These are phyloP conservation scores for Fraxinus sp. DNA, from an alignment of 305 asterid species.

Conservation along the genomic window DNA sequence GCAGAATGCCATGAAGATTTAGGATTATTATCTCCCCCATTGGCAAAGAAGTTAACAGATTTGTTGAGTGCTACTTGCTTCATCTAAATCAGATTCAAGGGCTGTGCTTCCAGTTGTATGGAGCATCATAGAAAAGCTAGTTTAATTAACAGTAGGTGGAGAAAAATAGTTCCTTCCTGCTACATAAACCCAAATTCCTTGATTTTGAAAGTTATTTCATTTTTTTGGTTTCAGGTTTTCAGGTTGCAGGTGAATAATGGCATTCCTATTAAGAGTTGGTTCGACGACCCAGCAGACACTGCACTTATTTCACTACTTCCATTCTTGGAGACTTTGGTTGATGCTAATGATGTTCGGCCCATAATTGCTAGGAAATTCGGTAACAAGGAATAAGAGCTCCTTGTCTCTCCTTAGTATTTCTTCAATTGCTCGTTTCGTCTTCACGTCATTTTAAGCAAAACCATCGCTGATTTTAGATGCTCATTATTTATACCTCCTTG, in stretches of 20 bases:
- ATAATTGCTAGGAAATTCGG: conserved; percentile 90
- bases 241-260: conserved; percentile 96
- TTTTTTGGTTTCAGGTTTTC: conserved; percentile 71
- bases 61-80: background rate
- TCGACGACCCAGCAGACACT: conserved; percentile 79
- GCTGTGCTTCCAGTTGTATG: background rate
- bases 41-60: background rate
- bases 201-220: conserved; percentile 19
- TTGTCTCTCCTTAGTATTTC: conserved; percentile 55
- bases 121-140: background rate
- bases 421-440: conserved; percentile 37
- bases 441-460: conserved; percentile 29
- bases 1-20: background rate
- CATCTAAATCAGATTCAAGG: background rate
- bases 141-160: background rate
- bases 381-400: conserved; percentile 94
- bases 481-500: conserved; percentile 44
- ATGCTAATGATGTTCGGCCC: conserved; percentile 90
- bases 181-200: conserved; percentile 15
- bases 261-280: conserved; percentile 97
- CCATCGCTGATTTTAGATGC: conserved; percentile 41
- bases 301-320: conserved; percentile 87
- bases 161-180: background rate
- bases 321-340: conserved; percentile 84
- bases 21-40: background rate